A percentile compares a stretch with the other conserved stretches of the same genome.
phyloP scores from a whole-genome alignment of 2,329 filamentous ascomycete species.

The Pseudofabraea citricarpa region DNA sequence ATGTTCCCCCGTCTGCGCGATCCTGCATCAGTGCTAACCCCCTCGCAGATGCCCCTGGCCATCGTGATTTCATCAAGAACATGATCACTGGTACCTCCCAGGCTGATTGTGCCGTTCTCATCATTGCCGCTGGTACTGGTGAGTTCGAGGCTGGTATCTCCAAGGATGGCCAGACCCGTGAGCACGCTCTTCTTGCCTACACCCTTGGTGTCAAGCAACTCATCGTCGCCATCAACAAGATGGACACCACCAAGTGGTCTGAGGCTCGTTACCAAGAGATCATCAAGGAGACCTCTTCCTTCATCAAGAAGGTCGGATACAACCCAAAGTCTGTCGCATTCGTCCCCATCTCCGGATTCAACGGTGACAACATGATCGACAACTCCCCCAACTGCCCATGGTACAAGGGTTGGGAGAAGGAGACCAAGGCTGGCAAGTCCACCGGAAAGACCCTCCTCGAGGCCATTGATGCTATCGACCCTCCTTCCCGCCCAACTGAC shows the following conservation, averaged over 20 bases:
- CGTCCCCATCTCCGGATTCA: slow-evolving; percentile 99
- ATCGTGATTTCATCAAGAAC: slow-evolving; percentile 99
- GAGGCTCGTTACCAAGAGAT: slow-evolving; percentile 97
- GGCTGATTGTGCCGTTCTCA: slow-evolving; percentile 99
- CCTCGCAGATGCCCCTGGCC: slow-evolving; percentile 80
- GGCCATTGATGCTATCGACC: slow-evolving; percentile 95
- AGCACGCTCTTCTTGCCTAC: slow-evolving; percentile 99
- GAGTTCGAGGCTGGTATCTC: slow-evolving; percentile 99
- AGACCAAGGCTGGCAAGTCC: slow-evolving; percentile 82
- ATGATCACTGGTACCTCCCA: slow-evolving; percentile 99
- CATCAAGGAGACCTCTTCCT: slow-evolving; percentile 99
- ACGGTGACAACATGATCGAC: slow-evolving; percentile 99
- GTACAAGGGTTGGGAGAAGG: slow-evolving; percentile 99
- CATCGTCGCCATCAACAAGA: slow-evolving; percentile 99
- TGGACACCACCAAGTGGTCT: slow-evolving; percentile 99
- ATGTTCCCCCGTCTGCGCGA: slow-evolving; percentile 32
- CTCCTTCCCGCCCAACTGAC: slow-evolving; percentile 88
- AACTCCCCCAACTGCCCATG: slow-evolving; percentile 90
- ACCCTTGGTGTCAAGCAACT: slow-evolving; percentile 99
- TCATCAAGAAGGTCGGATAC: slow-evolving; percentile 99
- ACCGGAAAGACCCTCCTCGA: slow-evolving; percentile 97
- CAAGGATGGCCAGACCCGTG: slow-evolving; percentile 99
- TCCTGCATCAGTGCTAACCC: slow-evolving; percentile 4
- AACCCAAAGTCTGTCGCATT: slow-evolving; percentile 98
- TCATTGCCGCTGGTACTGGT: slow-evolving; percentile 99